Percentiles rank a stretch among this genome's conserved stretches.
phyloP scores from a whole-genome alignment of 352 stramenopile species.

The Phytophthora litchii region DNA sequence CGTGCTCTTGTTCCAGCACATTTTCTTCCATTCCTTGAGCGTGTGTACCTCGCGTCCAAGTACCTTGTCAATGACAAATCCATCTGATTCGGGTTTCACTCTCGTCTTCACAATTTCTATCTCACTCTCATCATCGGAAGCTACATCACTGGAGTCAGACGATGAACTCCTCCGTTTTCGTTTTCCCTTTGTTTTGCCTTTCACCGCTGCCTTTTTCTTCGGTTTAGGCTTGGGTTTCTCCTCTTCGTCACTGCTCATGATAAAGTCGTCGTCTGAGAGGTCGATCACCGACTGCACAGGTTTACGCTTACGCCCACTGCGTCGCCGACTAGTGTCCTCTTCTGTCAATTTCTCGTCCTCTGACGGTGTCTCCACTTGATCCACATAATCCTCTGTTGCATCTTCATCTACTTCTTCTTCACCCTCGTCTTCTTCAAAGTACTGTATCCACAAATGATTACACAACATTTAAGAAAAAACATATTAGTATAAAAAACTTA shows the following conservation, averaged over 20 bases:
- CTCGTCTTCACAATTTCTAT: constrained; percentile 26
- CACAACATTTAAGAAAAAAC: constrained; percentile 16
- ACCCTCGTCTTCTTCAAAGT: constrained; percentile 26
- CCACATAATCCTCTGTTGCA: constrained; percentile 46
- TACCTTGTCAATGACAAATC: constrained; percentile 87
- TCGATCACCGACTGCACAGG: constrained; percentile 28
- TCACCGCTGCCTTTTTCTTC: constrained; percentile 31
- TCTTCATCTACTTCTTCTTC: constrained; percentile 41
- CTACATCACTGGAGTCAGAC: constrained; percentile 37
- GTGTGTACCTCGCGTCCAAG: constrained; percentile 81
- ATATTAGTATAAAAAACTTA: constrained; percentile 14
- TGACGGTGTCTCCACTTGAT: constrained; percentile 34
- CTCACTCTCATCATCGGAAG: constrained; percentile 31
- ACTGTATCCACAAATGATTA: constrained; percentile 16
- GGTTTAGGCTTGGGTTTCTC: constrained; percentile 32
- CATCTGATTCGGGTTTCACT: constrained; percentile 54
- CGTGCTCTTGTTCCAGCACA: constrained; percentile 74
- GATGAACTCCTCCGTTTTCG: constrained; percentile 33
- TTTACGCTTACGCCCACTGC: constrained; percentile 47
- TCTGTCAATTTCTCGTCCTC: constrained; percentile 33
- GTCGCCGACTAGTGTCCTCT: constrained; percentile 34
- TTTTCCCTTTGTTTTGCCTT: constrained; percentile 32
- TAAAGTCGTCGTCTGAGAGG: constrained; percentile 43
- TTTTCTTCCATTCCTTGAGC: constrained; percentile 78
- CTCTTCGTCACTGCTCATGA: constrained; percentile 40